phyloP scores from a whole-genome alignment of 352 stramenopile species.

The Detonula confervacea region DNA sequence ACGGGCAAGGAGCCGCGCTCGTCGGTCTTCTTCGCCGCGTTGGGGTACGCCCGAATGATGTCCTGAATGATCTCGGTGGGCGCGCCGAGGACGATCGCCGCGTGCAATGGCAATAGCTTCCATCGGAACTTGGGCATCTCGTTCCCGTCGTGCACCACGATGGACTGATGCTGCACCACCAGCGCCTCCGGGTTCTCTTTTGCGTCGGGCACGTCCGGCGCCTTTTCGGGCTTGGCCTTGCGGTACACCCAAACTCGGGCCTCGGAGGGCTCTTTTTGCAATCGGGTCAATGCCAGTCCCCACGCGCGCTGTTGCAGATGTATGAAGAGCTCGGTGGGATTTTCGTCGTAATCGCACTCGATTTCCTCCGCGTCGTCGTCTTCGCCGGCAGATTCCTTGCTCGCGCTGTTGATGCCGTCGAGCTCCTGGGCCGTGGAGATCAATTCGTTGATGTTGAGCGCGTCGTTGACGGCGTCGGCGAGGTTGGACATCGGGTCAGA shows the following conservation, averaged over 20 bases:
- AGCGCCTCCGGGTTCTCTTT: conserved; percentile 31
- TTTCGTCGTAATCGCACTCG: conserved; percentile 51
- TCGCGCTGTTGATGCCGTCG: conserved; percentile 31
- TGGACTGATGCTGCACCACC: conserved; percentile 16
- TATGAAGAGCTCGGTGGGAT: conserved; percentile 56
- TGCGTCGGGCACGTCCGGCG: conserved; percentile 43
- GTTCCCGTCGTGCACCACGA: conserved; percentile 46
- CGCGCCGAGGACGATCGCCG: conserved; percentile 51
- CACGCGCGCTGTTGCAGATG: conserved; percentile 55
- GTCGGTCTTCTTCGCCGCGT: conserved; percentile 41
- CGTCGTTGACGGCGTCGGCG: conserved; percentile 42
- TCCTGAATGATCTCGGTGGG: conserved; percentile 50
- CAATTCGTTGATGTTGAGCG: no score
- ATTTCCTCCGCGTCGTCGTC: conserved; percentile 32
- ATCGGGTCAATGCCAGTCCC: conserved; percentile 31
- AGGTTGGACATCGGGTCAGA: conserved; percentile 48
- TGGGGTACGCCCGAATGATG: conserved; percentile 47
- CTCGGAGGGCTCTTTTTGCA: conserved; percentile 43
- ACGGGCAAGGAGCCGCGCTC: conserved; percentile 53
- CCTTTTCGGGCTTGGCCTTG: conserved; percentile 31
- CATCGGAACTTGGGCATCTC: conserved; percentile 38
- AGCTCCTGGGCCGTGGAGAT: conserved; percentile 23
- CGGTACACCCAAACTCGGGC: conserved; percentile 53
- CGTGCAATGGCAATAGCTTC: conserved; percentile 59
- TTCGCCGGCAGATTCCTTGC: no score